Conservation (phyloP, 78 protist species). For the Dictyostelium discoideum region DNA sequence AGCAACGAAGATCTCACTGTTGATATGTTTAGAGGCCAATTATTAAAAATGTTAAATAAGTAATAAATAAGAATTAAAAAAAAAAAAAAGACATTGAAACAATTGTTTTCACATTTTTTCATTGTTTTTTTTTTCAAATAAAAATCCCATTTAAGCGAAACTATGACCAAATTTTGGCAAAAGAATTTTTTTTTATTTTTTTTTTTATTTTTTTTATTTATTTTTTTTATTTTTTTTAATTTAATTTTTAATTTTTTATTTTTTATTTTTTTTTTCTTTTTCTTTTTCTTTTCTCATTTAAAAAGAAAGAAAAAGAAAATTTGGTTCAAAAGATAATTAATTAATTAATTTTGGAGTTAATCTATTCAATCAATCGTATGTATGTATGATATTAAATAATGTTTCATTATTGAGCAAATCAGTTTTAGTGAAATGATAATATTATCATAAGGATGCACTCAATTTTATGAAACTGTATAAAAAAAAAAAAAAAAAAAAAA, state of each 20-base stretch:
- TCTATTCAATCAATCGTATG: neutral
- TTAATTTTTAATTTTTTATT: neutral
- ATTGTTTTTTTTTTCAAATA: neutral
- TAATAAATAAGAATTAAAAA: neutral
- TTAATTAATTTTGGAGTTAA: neutral
- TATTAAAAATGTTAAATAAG: conserved; percentile 43
- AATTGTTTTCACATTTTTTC: no score
- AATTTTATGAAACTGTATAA: neutral
- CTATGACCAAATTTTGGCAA: neutral
- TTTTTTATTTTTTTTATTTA: neutral
- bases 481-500: no score
- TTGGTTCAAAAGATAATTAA: neutral
- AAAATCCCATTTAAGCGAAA: neutral
- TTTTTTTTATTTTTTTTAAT: neutral
- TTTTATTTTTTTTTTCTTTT: neutral
- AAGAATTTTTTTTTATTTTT: neutral
- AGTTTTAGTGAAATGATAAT: neutral
- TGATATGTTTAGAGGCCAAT: conserved; percentile 74
- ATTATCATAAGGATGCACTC: neutral
- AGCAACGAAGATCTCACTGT: conserved; percentile 34
- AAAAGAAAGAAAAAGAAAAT: no score
- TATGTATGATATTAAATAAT: neutral
- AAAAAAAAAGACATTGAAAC: neutral
- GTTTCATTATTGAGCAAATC: neutral
- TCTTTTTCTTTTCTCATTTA: neutral